Evolutionary conservation across 768 basidiomycete species (phyloP).

Genomic region (Chalciporus pseudorubinellus): DNA sequence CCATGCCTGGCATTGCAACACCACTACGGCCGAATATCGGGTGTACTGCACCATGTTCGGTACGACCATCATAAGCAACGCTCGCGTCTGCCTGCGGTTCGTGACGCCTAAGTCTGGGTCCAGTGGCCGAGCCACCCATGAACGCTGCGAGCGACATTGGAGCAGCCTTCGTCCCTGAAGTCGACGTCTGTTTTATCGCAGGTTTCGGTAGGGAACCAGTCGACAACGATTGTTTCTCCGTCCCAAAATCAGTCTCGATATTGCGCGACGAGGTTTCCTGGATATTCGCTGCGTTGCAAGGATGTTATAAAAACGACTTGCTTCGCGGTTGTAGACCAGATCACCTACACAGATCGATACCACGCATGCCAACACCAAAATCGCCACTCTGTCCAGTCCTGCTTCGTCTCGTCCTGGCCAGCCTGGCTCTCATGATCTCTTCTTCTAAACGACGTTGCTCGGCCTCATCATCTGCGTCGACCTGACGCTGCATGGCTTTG

Average conservation of each 20-base stretch:
- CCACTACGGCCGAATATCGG: conserved; percentile 76
- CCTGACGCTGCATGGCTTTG: conserved; percentile 74
- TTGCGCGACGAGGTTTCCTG: conserved; percentile 16
- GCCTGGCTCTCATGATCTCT: conserved; percentile 48
- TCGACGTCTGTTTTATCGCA: conserved; percentile 9
- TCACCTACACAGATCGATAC: conserved; percentile 32
- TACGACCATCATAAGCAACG: conserved; percentile 65
- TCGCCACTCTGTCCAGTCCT: conserved; percentile 35
- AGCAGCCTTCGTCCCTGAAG: conserved; percentile 32
- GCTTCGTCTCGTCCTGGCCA: conserved; percentile 43
- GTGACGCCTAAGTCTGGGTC: conserved; percentile 69
- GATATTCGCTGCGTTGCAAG: conserved; percentile 18
- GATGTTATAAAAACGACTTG: not conserved
- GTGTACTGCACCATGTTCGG: conserved; percentile 53
- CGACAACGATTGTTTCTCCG: conserved; percentile 7
- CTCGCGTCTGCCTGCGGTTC: conserved; percentile 68
- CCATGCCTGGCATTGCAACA: conserved; percentile 75
- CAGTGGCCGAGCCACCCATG: conserved; percentile 75
- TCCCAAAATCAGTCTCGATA: conserved; percentile 9
- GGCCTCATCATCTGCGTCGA: conserved; percentile 76
- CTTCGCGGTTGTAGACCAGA: conserved; percentile 1
- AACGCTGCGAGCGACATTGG: conserved; percentile 76
- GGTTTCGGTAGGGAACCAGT: conserved; percentile 9
- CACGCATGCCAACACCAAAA: conserved; percentile 39
- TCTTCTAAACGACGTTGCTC: conserved; percentile 67